A percentile compares a stretch with the other conserved stretches of the same genome.
Conservation (phyloP, 208 protist species). For the Strigomonas culicis region DNA sequence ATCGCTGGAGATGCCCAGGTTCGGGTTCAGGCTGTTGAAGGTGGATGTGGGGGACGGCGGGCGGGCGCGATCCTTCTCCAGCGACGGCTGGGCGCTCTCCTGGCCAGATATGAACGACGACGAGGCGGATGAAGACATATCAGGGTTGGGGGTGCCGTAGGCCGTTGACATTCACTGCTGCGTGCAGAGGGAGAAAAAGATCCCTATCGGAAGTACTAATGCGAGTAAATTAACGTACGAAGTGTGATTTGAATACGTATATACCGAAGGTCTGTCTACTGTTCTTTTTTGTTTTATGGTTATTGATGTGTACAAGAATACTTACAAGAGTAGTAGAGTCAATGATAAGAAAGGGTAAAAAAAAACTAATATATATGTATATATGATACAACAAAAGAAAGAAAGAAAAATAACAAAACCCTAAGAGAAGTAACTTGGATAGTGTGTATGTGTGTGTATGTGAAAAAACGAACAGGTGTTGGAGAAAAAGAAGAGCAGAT, state of each 20-base stretch:
- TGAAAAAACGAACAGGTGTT: not conserved
- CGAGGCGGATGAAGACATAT: conserved; percentile 22
- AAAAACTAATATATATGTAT: conserved; percentile 9
- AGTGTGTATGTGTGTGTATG: conserved; percentile 1
- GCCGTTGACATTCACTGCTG: conserved; percentile 7
- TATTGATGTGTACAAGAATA: not conserved
- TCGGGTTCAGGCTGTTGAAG: conserved; percentile 9
- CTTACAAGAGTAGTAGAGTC: not conserved
- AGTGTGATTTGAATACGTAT: too few species aligned
- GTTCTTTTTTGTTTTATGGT: too few species aligned
- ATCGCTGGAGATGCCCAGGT: not conserved
- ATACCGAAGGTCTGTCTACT: too few species aligned
- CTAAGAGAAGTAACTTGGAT: not conserved
- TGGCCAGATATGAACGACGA: conserved; percentile 22
- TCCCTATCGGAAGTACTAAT: too few species aligned
- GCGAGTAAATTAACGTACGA: too few species aligned
- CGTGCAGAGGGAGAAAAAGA: too few species aligned
- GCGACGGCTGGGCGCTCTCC: conserved; percentile 2
- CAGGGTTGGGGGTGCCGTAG: not conserved
- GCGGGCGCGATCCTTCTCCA: not conserved
- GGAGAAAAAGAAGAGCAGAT: not conserved
- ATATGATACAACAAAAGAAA: conserved; percentile 7
- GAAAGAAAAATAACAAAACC: conserved; percentile 5
- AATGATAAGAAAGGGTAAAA: not conserved
- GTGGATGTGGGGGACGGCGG: conserved; percentile 1